Base-by-base conservation (phyloP, 768 basidiomycete genomes). In the Lactarius akahatsu region DNA sequence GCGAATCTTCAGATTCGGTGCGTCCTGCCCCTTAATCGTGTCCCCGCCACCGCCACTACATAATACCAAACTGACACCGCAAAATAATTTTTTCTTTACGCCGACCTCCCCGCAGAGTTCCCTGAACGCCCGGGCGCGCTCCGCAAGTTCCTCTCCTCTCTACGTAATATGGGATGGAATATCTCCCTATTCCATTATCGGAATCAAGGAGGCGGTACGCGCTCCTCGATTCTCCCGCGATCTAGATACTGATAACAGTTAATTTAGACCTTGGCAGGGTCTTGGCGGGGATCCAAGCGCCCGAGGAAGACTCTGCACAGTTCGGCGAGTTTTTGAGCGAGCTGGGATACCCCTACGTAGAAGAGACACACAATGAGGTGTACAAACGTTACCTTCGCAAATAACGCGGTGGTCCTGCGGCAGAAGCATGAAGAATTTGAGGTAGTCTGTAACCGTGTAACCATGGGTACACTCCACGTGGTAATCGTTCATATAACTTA, bases 121-220 rank as follows among this genome's bases (percentile, higher is more conserved):
- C 97, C 97, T 1, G 97, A 99, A 76, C 81, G 97, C 61, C 96
- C 94, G 0, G 90, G 88, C 2, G 97, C 96, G 4, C 80, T 99
- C 64, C 86, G 92, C 52, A 92, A 91, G 70, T 99, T 98, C 80
- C 81, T 99, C 66, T 80, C 88, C 34, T 91, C 90, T 3, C 75
- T 99, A 55, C 89, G 89, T 38, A 62, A 66, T 30, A 79, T 84
- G 23, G 88, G 87, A 30, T 98, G 96, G 95, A 98, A 96, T 76
- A 93, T 99, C 58, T 91, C 94, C 1, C 76, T 99, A 69, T 99
- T 98, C 80, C 97, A 99, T 76, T 99, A 99, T 77, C 85, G 97
- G 63, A 98, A 98, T 75, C 96, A 98, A 66, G 97, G 97, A 36
- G 94, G 91, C 74, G 96, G 96, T 93, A 71, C 65, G 89, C 81